Percentiles rank a stretch among this genome's conserved stretches.
Conservation (phyloP, 139 green algal genomes). For the Deuterostichococcus epilithicus region DNA sequence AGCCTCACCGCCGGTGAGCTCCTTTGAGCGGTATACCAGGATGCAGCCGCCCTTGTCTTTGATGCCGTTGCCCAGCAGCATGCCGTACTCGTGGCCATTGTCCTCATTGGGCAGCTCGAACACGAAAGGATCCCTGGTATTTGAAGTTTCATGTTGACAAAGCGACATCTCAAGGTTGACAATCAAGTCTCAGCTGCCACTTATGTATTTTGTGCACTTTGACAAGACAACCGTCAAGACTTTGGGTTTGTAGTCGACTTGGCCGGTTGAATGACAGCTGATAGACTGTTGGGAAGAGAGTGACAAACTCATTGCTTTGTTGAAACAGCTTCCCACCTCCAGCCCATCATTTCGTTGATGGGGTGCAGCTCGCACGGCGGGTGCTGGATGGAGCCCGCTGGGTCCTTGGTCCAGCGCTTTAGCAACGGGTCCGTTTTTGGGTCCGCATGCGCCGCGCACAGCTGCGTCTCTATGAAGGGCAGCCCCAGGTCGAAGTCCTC, state of each 20-base stretch:
- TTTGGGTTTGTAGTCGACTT: no score
- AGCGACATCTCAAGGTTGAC: no score
- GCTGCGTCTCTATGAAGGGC: background rate
- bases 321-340: no score
- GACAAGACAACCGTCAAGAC: no score
- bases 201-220: no score
- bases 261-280: no score
- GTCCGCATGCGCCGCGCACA: background rate
- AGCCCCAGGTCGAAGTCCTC: background rate
- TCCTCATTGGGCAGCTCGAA: slow-evolving; percentile 24
- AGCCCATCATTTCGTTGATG: background rate
- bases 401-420: background rate
- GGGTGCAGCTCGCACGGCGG: background rate
- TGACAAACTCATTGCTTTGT: no score
- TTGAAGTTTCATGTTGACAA: no score
- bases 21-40: slow-evolving; percentile 12
- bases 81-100: slow-evolving; percentile 12
- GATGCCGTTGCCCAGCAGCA: slow-evolving; percentile 58
- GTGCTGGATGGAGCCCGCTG: background rate
- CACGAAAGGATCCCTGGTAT: slow-evolving; percentile 60
- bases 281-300: no score
- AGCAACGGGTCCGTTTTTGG: background rate
- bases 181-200: no score
- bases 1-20: background rate
- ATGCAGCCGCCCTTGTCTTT: slow-evolving; percentile 39